Evolutionary conservation across 805 yeast genomes (phyloP).

Genomic region (Wickerhamiella azyma): DNA sequence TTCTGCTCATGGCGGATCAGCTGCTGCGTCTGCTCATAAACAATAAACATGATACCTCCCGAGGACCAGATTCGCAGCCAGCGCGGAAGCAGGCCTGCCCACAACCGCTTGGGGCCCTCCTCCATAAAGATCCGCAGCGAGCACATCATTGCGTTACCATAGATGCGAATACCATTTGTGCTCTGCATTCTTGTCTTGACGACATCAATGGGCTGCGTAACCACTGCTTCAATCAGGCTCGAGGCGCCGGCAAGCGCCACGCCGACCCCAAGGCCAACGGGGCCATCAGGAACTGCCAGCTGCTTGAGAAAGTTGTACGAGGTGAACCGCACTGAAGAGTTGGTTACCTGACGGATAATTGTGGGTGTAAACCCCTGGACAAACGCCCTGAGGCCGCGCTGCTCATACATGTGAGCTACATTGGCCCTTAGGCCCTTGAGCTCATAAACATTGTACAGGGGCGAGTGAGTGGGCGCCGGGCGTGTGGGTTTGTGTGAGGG

Average conservation of each 20-base stretch:
- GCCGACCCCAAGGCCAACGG: conserved; percentile 18
- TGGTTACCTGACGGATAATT: conserved; percentile 59
- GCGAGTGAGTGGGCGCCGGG: background rate
- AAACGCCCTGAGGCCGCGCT: conserved; percentile 67
- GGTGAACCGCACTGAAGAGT: conserved; percentile 72
- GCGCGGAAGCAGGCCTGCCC: conserved; percentile 39
- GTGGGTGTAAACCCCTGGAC: conserved; percentile 79
- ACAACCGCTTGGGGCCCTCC: conserved; percentile 28
- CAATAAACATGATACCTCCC: conserved; percentile 54
- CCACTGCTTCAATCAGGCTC: conserved; percentile 56
- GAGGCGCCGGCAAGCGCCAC: conserved; percentile 43
- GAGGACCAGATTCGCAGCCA: conserved; percentile 55
- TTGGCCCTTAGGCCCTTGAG: conserved; percentile 18
- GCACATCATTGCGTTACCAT: conserved; percentile 26
- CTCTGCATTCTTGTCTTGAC: conserved; percentile 79
- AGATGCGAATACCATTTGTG: conserved; percentile 25
- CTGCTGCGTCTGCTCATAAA: conserved; percentile 32
- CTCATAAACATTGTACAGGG: conserved; percentile 22
- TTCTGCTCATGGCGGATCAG: conserved; percentile 12
- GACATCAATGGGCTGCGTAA: conserved; percentile 83
- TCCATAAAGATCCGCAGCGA: conserved; percentile 26
- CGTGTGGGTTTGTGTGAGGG: background rate
- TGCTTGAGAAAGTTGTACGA: conserved; percentile 70
- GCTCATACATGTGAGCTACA: conserved; percentile 44
- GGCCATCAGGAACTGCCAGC: conserved; percentile 23